Base-by-base conservation (phyloP, 805 yeast species). In the Jamesozyma rosinii region DNA sequence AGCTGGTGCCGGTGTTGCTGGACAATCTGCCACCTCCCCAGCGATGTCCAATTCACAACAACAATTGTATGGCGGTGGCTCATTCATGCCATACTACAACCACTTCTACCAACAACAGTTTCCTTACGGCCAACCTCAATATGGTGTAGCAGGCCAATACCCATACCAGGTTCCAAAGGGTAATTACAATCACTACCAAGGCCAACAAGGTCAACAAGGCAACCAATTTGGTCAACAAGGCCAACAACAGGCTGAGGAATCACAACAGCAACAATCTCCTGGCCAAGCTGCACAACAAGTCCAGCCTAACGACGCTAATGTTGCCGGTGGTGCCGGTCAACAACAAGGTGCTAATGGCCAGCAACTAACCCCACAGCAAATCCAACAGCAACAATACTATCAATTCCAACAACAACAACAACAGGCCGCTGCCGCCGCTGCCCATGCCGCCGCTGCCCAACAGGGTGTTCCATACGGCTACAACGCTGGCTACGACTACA, bases 91-190 rank as follows among this genome's bases (percentile, higher is more conserved):
- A 43, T 58, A 61, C 43, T 59, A 61, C 41, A 59, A 56, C 33
- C 64, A 59, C 44, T 61, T 57, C 48, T 60, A 62, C 51, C 64
- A 59, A 46, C 64, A 62, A 49, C 55, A 61, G 14, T 58, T 62
- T 59, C 64, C 64, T 43, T 61, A 61, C 41, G 65, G 56, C 34
- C 65, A 61, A 48, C 66, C 66, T 37, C 66, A 61, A 47, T 61
- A 61, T 38, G 61, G 61, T 32, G 51, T 54, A 50, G 60, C 57
- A 26, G 62, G 61, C 42, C 64, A 59, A 49, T 58, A 58, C 41
- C 60, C 61, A 41, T 58, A 60, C 47, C 65, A 59, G 47, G 54
- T 53, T 29, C 62, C 61, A 46, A 59, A 57, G 46, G 42, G 37
- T 41, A 15, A 31, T 13, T 41, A 38, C 35, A 50, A 56, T 37